Evolutionary conservation across 257 asterid species (phyloP), one percentile per base, ranked within the genome.

Genomic region (Thymus mandschuricus): DNA sequence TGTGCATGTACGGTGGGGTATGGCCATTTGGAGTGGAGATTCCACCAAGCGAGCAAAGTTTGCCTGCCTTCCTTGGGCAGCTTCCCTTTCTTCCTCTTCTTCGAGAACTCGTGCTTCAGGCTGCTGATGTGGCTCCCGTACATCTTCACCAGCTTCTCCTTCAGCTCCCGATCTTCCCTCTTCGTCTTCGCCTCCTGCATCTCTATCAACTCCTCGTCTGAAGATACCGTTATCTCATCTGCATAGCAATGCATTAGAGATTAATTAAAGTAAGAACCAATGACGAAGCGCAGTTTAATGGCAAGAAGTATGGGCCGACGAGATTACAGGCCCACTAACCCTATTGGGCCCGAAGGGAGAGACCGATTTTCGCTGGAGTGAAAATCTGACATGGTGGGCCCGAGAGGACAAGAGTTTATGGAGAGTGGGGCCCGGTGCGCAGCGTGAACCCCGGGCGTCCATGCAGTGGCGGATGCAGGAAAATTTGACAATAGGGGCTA

Each of bases 391-490:
- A n/a, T 59, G 28, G n/a, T n/a, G 59, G 64, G 21, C 62, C 62
- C 2, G 29, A 4, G 21, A 3, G 30, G 54, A 54, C 28, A 13
- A 62, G 68, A 54, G 71, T 58, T 58, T 4, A 48, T 64, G 73
- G 63, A 8, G 29, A 46, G 1, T 61, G 76, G 73, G 61, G 75
- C 4, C n/a, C n/a, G 59, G 82, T 66, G 80, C 64, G 78, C 95
- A 83, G 96, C 98, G 98, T 21, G 78, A 87, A 85, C 81, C 82
- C 74, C 96, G 98, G 96, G n/a, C n/a, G n/a, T n/a, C n/a, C n/a
- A n/a, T n/a, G n/a, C n/a, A n/a, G n/a, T n/a, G n/a, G n/a, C n/a
- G n/a, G n/a, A n/a, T n/a, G n/a, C n/a, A n/a, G n/a, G n/a, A n/a
- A n/a, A n/a, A n/a, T n/a, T n/a, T n/a, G n/a, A n/a, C n/a, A n/a